Conservation (phyloP, 2,329 filamentous ascomycete species). For the Xylaria sp. region DNA sequence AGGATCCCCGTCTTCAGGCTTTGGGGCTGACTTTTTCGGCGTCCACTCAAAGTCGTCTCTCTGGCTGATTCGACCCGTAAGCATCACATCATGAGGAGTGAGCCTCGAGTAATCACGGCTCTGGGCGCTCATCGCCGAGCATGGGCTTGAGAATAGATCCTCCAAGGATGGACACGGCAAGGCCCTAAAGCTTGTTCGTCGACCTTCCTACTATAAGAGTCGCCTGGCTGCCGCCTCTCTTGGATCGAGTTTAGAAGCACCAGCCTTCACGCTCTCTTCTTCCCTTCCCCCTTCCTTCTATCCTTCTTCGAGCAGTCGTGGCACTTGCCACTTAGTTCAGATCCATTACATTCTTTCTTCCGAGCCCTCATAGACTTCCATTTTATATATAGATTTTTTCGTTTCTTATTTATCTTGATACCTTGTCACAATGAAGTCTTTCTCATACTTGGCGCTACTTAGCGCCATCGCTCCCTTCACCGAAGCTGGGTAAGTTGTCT, state of each 20-base stretch:
- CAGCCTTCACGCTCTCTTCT: slow-evolving; percentile 35
- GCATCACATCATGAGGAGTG: slow-evolving; percentile 36
- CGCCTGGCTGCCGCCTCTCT: slow-evolving; percentile 14
- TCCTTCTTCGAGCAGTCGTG: slow-evolving; percentile 25
- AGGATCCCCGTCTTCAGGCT: slow-evolving; percentile 26
- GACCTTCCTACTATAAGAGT: slow-evolving; percentile 29
- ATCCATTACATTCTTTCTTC: slow-evolving; percentile 24
- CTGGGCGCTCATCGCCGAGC: slow-evolving; percentile 15
- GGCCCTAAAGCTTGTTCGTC: slow-evolving; percentile 15
- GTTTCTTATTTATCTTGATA: slow-evolving; percentile 7
- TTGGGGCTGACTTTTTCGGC: slow-evolving; percentile 26
- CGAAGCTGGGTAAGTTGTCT: slow-evolving; percentile 31
- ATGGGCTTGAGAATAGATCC: slow-evolving; percentile 22
- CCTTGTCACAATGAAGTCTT: slow-evolving; percentile 37
- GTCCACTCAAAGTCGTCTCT: slow-evolving; percentile 20
- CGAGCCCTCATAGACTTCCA: slow-evolving; percentile 17
- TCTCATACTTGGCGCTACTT: slow-evolving; percentile 39
- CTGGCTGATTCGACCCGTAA: slow-evolving; percentile 28
- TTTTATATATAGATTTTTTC: slow-evolving; percentile 23
- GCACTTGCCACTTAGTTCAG: slow-evolving; percentile 24
- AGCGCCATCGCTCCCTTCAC: slow-evolving; percentile 38
- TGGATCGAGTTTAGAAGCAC: slow-evolving; percentile 14
- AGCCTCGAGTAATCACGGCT: slow-evolving; percentile 36
- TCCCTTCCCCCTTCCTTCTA: slow-evolving; percentile 12
- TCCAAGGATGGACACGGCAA: slow-evolving; percentile 10